These are phyloP conservation scores for Fusarium austroafricanum DNA, from an alignment of 2,329 filamentous ascomycete species.

Conservation along the genomic window DNA sequence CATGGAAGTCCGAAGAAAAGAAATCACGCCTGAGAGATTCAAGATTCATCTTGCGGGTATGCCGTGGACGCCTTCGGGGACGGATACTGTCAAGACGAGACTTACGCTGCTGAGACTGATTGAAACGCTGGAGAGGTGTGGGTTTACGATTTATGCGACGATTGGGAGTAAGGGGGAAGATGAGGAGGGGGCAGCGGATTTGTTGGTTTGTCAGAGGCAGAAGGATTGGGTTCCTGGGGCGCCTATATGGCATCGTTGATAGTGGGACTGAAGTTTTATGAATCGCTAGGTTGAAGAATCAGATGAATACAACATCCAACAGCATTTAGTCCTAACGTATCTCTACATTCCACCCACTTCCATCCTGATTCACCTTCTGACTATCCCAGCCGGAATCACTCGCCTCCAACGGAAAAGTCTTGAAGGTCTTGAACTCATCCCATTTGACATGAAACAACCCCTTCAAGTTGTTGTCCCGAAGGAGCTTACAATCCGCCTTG, in stretches of 20 bases:
- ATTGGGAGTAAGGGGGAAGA: slow-evolving; percentile 2
- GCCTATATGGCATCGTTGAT: slow-evolving; percentile 27
- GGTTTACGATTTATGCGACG: slow-evolving; percentile 20
- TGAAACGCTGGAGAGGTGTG: slow-evolving; percentile 6
- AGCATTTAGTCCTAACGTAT: no score
- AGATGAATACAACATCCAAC: no score
- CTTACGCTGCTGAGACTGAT: background rate
- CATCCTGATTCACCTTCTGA: no score
- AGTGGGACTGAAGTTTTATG: no score
- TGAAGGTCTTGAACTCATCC: background rate
- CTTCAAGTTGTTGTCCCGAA: slow-evolving; percentile 12
- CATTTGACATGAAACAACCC: slow-evolving; percentile 17
- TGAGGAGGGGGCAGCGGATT: slow-evolving; percentile 5
- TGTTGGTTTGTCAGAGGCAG: slow-evolving; percentile 26
- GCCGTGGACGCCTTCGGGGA: slow-evolving; percentile 13
- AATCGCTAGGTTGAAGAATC: no score
- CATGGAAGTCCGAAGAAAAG: background rate
- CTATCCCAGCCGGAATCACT: no score
- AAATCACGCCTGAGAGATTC: background rate
- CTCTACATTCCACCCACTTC: no score
- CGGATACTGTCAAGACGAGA: slow-evolving; percentile 1
- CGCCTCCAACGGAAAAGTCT: slow-evolving; percentile 14
- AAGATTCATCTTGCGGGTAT: background rate
- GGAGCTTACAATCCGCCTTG: slow-evolving; percentile 27
- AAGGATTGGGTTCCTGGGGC: slow-evolving; percentile 28